Evolutionary conservation across 2,329 filamentous ascomycete species (phyloP).

Genomic region (Aspergillus transmontanensis): DNA sequence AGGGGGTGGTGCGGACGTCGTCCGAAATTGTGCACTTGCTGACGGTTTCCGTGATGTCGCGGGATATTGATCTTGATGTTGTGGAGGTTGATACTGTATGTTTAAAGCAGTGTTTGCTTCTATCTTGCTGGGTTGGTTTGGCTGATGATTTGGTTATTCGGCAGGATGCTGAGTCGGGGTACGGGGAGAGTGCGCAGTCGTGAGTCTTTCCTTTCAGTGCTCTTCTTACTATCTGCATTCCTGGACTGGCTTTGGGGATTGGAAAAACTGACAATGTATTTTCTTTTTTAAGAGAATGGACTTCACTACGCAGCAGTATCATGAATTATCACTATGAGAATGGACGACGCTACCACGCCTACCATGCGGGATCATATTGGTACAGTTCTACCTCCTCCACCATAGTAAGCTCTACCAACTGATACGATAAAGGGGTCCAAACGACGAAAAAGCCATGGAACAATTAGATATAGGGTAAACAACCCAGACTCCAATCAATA

Average conservation of each 20-base stretch:
- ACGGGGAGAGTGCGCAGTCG: neutral
- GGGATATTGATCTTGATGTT: neutral
- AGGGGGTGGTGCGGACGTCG: neutral
- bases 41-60: neutral
- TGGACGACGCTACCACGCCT: constrained; percentile 37
- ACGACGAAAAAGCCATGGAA: constrained; percentile 25
- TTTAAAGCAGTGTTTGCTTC: neutral
- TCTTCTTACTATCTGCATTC: neutral
- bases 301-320: constrained; percentile 15
- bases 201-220: neutral
- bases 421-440: constrained; percentile 16
- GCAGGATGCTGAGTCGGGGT: neutral
- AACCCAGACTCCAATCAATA: neutral
- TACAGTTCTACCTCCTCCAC: neutral
- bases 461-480: constrained; percentile 27
- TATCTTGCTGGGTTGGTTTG: neutral
- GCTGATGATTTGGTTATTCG: neutral
- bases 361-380: constrained; percentile 30
- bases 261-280: neutral
- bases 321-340: constrained; percentile 31
- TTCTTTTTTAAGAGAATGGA: neutral
- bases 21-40: neutral
- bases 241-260: neutral
- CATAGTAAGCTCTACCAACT: neutral
- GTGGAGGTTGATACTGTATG: neutral